Conservation (phyloP, 2,329 filamentous ascomycete species). For the Cryphonectria radicalis region DNA sequence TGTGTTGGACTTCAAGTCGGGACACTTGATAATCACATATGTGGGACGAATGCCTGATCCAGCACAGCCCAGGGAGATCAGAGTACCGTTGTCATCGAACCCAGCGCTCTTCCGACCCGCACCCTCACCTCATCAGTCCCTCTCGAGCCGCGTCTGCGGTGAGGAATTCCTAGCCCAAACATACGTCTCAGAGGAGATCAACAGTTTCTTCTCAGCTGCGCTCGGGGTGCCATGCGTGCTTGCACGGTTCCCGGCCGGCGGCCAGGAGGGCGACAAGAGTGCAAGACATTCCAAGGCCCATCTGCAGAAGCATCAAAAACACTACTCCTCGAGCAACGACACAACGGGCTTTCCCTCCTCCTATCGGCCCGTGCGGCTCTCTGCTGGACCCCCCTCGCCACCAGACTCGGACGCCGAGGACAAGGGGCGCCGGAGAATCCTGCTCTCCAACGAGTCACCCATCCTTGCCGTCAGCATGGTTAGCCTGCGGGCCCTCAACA, state of each 20-base stretch:
- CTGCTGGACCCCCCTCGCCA: conserved; percentile 51
- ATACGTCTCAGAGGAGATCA: conserved; percentile 70
- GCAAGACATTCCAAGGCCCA: conserved; percentile 74
- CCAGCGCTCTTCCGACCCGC: conserved; percentile 57
- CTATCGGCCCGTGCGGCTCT: background rate
- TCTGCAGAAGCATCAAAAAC: conserved; percentile 61
- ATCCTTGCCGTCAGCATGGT: conserved; percentile 83
- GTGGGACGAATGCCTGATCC: conserved; percentile 37
- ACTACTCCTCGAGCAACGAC: conserved; percentile 37
- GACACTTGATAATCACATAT: conserved; percentile 66
- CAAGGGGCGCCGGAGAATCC: conserved; percentile 58
- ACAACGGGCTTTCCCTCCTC: conserved; percentile 46
- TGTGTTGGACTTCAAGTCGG: conserved; percentile 68
- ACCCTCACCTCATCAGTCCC: conserved; percentile 43
- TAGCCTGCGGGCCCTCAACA: conserved; percentile 79
- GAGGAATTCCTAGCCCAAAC: conserved; percentile 73
- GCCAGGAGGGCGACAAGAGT: conserved; percentile 52
- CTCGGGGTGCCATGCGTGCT: conserved; percentile 81
- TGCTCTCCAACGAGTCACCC: conserved; percentile 91
- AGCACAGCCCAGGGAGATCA: conserved; percentile 43
- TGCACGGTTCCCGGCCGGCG: conserved; percentile 78
- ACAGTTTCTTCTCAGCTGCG: conserved; percentile 75
- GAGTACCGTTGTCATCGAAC: conserved; percentile 70
- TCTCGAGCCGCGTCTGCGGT: conserved; percentile 77
- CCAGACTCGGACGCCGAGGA: conserved; percentile 61